Conservation (phyloP, 192 early-diverging fungal genomes). For the Backusella luteola region DNA sequence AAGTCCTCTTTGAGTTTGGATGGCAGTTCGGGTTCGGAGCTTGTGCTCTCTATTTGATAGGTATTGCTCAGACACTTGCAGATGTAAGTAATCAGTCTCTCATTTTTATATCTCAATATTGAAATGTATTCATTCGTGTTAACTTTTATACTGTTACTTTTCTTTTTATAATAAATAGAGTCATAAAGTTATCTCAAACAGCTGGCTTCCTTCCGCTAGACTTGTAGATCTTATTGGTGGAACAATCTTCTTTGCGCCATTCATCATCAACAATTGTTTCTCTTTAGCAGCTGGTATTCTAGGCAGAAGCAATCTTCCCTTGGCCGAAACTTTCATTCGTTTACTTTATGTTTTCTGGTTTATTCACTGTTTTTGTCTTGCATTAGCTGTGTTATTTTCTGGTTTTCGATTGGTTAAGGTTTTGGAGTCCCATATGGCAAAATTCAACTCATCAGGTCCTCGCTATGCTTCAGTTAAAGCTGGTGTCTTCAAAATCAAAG, state of each 20-base stretch:
- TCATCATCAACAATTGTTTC: conserved; percentile 23
- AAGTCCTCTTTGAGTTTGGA: conserved; percentile 30
- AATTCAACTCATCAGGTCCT: conserved; percentile 14
- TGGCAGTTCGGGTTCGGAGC: conserved; percentile 31
- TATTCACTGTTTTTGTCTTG: conserved; percentile 13
- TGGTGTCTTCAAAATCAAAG: conserved; percentile 31
- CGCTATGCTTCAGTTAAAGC: conserved; percentile 20
- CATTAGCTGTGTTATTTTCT: conserved; percentile 17
- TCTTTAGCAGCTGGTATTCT: conserved; percentile 19
- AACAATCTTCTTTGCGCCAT: conserved; percentile 12
- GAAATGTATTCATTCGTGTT: background rate
- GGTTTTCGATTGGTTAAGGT: conserved; percentile 18
- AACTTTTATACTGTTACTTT: no score
- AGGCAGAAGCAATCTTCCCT: background rate
- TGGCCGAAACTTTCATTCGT: conserved; percentile 18
- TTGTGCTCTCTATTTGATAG: conserved; percentile 25
- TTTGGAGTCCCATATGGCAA: conserved; percentile 16
- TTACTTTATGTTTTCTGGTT: conserved; percentile 33
- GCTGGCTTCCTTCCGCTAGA: conserved; percentile 23
- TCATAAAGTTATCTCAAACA: conserved; percentile 18
- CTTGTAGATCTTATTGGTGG: conserved; percentile 28
- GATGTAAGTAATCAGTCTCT: conserved; percentile 13
- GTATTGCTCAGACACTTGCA: conserved; percentile 34
- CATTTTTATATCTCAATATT: background rate
- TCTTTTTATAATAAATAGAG: conserved; percentile 2